These are phyloP conservation scores for Phlyctochytrium arcticum DNA, from an alignment of 192 early-diverging fungal genomes.

Conservation along the genomic window DNA sequence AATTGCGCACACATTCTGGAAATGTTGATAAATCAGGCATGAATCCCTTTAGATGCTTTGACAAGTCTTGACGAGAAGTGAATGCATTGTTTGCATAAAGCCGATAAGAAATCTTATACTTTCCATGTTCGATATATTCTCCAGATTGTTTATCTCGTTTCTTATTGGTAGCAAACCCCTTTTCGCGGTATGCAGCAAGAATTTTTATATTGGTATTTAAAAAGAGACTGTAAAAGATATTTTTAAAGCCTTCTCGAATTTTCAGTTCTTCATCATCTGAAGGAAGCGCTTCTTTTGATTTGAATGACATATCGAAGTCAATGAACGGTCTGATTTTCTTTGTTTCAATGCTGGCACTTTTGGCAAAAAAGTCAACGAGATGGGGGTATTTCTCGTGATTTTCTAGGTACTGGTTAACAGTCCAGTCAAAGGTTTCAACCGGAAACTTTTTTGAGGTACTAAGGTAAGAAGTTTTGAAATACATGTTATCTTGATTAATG, in stretches of 20 bases:
- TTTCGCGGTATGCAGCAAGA: background rate
- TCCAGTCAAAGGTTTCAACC: too few relatives aligned
- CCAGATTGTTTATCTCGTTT: background rate
- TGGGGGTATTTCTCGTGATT: background rate
- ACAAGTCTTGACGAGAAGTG: background rate
- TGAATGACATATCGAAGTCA: background rate
- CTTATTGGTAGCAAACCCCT: background rate
- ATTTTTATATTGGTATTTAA: background rate
- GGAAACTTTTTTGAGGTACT: too few relatives aligned
- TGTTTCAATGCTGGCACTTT: too few relatives aligned
- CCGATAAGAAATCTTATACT: background rate
- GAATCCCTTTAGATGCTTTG: background rate
- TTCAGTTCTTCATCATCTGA: background rate
- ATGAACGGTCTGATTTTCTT: too few relatives aligned
- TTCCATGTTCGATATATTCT: background rate
- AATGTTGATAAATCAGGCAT: background rate
- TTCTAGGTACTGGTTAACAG: background rate
- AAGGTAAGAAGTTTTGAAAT: too few relatives aligned
- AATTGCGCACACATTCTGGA: background rate
- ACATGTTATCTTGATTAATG: too few relatives aligned
- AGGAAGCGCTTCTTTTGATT: background rate
- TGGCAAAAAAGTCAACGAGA: background rate
- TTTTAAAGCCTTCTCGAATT: background rate
- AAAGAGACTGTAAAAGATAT: background rate
- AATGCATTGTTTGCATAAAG: background rate